phyloP scores from a whole-genome alignment of 1,284 basidiomycete genomes.

The Neolentinus lepideus region DNA sequence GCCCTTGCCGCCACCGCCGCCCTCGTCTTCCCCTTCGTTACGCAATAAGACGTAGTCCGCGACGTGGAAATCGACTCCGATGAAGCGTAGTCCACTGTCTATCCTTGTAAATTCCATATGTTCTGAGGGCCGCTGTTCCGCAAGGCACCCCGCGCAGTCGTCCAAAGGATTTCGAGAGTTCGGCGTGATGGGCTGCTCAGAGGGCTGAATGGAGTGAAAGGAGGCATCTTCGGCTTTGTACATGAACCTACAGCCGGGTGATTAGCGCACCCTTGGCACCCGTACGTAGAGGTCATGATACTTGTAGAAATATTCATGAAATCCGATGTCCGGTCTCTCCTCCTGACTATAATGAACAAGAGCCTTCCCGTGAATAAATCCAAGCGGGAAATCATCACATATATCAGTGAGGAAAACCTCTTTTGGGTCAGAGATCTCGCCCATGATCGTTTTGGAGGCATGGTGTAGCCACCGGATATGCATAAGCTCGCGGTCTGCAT shows the following conservation, averaged over 20 bases:
- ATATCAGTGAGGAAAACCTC: slow-evolving; percentile 55
- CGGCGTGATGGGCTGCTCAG: slow-evolving; percentile 5
- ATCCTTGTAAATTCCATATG: slow-evolving; percentile 19
- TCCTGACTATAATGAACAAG: slow-evolving; percentile 25
- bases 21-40: slow-evolving; percentile 16
- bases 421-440: slow-evolving; percentile 50
- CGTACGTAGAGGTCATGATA: slow-evolving; percentile 22
- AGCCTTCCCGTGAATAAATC: slow-evolving; percentile 37
- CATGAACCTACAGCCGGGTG: slow-evolving; percentile 10
- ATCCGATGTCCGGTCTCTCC: not conserved
- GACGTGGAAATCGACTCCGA: slow-evolving; percentile 39
- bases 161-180: slow-evolving; percentile 28
- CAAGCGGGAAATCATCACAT: slow-evolving; percentile 39
- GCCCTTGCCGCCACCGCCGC: too few species aligned
- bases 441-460: slow-evolving; percentile 46
- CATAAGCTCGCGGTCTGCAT: slow-evolving; percentile 27
- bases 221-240: slow-evolving; percentile 21
- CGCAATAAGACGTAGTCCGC: slow-evolving; percentile 50
- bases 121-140: slow-evolving; percentile 21
- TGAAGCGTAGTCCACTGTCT: slow-evolving; percentile 29
- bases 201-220: slow-evolving; percentile 24
- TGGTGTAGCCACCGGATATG: slow-evolving; percentile 72
- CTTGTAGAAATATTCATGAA: slow-evolving; percentile 51
- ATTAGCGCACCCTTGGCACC: too few species aligned
- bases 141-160: slow-evolving; percentile 44